Conservation (phyloP, 768 basidiomycete species). For the Mrakia frigida region DNA sequence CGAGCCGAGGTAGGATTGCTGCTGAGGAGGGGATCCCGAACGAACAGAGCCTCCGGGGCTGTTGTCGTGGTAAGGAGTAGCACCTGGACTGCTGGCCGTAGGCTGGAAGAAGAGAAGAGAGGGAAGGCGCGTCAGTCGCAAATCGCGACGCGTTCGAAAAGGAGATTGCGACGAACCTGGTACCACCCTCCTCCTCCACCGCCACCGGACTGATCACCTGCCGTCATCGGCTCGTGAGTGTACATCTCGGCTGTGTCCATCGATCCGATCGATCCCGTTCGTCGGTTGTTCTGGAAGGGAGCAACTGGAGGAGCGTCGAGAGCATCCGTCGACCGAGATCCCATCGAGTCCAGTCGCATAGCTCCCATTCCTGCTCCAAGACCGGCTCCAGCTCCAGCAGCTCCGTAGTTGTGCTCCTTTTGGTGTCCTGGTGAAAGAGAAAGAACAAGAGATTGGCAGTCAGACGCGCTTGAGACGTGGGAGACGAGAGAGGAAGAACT, state of each 20-base stretch:
- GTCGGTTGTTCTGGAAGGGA: neutral
- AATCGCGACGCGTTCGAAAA: neutral
- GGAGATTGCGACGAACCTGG: neutral
- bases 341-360: constrained; percentile 20
- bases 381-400: neutral
- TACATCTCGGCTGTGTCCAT: constrained; percentile 25
- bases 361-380: neutral
- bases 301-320: constrained; percentile 11
- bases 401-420: neutral
- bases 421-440: constrained; percentile 5
- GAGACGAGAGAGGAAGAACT: neutral
- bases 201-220: neutral
- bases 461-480: too few relatives aligned
- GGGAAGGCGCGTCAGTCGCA: neutral
- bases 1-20: neutral
- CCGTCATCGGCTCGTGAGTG: neutral
- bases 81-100: neutral
- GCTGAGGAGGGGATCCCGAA: neutral
- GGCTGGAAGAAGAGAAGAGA: neutral
- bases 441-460: neutral
- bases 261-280: constrained; percentile 1
- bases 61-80: constrained; percentile 17
- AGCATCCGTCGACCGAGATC: constrained; percentile 18
- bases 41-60: neutral
- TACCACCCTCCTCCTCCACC: constrained; percentile 14